A percentile compares a stretch with the other conserved stretches of the same genome.
Evolutionary conservation across 2,329 filamentous ascomycete species (phyloP).

Genomic region (Penicillium psychrosexuale): DNA sequence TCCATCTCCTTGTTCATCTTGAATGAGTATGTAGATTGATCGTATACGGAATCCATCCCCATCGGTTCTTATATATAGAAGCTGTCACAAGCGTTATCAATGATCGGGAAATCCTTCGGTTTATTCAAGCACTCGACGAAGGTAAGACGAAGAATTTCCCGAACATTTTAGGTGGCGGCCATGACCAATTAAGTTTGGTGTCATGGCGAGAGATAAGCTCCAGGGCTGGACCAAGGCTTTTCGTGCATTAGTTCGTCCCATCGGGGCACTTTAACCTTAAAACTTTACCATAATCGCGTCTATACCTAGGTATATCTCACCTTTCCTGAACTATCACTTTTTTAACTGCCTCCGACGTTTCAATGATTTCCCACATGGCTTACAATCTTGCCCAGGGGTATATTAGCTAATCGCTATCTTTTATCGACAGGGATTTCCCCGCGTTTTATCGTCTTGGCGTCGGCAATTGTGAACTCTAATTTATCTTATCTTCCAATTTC

Average conservation of each 20-base stretch:
- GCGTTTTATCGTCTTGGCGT: slow-evolving; percentile 15
- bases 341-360: neutral
- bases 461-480: slow-evolving; percentile 2
- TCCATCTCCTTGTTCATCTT: slow-evolving; percentile 9
- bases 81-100: neutral
- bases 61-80: slow-evolving; percentile 2
- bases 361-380: neutral
- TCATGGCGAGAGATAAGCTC: neutral
- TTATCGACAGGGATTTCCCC: slow-evolving; percentile 2
- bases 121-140: slow-evolving; percentile 9
- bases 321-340: neutral
- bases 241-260: neutral
- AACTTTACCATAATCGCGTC: neutral
- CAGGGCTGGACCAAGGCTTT: neutral
- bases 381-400: neutral
- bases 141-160: neutral
- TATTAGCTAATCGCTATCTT: neutral
- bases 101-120: slow-evolving; percentile 12
- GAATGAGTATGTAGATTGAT: neutral
- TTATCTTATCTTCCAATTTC: slow-evolving; percentile 6
- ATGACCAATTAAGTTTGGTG: neutral
- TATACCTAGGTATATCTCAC: neutral
- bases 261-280: neutral
- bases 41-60: neutral
- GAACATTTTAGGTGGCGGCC: neutral